Evolutionary conservation across 2,329 filamentous ascomycete genomes (phyloP).

Genomic region (Cucurbitaria berberidis): DNA sequence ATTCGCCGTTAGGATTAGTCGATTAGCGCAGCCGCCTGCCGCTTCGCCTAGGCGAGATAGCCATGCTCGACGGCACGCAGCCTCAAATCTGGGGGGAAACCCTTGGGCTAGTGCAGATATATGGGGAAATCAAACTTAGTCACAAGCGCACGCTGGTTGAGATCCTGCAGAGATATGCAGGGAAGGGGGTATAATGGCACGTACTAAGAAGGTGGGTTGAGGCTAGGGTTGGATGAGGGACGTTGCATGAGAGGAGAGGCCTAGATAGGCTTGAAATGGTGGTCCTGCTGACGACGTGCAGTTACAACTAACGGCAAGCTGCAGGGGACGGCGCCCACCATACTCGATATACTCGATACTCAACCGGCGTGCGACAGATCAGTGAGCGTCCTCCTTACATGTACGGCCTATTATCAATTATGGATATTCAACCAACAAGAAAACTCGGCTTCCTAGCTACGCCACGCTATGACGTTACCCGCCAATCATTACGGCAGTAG

Average conservation of each 20-base stretch:
- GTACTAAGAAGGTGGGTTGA: conserved; percentile 5
- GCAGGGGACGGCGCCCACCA: conserved; percentile 4
- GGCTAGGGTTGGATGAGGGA: neutral
- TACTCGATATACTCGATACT: too few relatives aligned
- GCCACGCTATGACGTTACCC: neutral
- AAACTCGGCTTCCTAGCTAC: neutral
- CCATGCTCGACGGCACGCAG: conserved; percentile 10
- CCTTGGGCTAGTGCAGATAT: conserved; percentile 8
- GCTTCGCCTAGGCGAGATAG: conserved; percentile 16
- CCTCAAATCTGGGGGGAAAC: conserved; percentile 17
- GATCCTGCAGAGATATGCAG: conserved; percentile 27
- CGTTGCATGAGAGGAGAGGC: conserved; percentile 3
- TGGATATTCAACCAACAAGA: neutral
- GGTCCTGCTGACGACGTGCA: conserved; percentile 9
- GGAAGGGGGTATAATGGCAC: conserved; percentile 10
- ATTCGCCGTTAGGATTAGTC: conserved; percentile 13
- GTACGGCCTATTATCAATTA: neutral
- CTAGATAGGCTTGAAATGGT: neutral
- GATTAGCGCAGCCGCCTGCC: conserved; percentile 11
- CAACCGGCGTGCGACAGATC: neutral
- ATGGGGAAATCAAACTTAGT: conserved; percentile 14
- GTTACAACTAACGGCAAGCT: neutral
- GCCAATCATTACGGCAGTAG: neutral
- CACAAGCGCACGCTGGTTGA: conserved; percentile 17
- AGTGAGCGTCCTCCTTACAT: neutral